A percentile compares a stretch with the other conserved stretches of the same genome.
Evolutionary conservation across 768 basidiomycete species (phyloP).

Genomic region (Trametes cinnabarina): DNA sequence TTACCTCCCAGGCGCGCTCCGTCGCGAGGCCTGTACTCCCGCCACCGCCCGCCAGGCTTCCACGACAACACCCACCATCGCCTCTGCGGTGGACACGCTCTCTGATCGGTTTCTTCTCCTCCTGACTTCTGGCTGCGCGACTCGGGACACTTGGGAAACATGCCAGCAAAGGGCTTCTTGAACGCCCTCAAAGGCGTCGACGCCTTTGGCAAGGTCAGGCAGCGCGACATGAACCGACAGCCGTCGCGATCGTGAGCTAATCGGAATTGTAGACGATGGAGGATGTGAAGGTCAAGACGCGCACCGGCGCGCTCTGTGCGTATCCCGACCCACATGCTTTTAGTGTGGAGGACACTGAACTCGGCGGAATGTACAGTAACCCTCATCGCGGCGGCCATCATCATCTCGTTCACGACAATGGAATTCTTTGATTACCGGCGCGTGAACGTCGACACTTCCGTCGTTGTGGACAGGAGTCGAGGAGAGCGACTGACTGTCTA

Average conservation of each 20-base stretch:
- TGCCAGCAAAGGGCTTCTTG: slow-evolving; percentile 66
- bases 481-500: slow-evolving; percentile 92
- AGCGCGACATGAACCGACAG: not conserved
- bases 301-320: slow-evolving; percentile 87
- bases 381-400: slow-evolving; percentile 86
- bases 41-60: not conserved
- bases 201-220: slow-evolving; percentile 95
- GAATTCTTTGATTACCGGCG: slow-evolving; percentile 96
- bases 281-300: slow-evolving; percentile 98
- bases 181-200: slow-evolving; percentile 86
- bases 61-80: slow-evolving; percentile 13
- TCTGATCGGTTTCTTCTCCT: slow-evolving; percentile 11
- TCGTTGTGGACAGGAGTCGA: slow-evolving; percentile 91
- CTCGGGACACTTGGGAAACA: slow-evolving; percentile 17
- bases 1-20: slow-evolving; percentile 7
- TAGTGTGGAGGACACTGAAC: not conserved
- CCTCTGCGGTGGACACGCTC: not conserved
- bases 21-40: not conserved
- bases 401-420: slow-evolving; percentile 85
- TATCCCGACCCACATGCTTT: not conserved
- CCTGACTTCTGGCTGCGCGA: slow-evolving; percentile 20
- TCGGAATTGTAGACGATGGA: slow-evolving; percentile 78
- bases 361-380: slow-evolving; percentile 62
- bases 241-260: no score
- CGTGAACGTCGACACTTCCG: slow-evolving; percentile 83